Evolutionary conservation across 192 early-diverging fungal genomes (phyloP).

Genomic region (Chytriomyces confervae): DNA sequence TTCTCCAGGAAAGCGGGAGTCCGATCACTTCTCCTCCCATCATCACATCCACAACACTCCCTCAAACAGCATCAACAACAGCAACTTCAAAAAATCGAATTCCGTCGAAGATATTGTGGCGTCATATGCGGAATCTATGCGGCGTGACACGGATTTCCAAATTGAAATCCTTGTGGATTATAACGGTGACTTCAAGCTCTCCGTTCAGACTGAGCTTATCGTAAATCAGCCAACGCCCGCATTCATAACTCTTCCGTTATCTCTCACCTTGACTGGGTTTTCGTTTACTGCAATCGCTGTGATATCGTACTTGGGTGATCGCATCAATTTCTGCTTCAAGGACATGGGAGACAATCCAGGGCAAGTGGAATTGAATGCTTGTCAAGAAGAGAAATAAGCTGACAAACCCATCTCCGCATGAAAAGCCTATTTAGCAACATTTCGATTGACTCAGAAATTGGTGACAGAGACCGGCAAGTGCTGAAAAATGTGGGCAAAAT

Average conservation of each 20-base stretch:
- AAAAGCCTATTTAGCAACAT: slow-evolving; percentile 59
- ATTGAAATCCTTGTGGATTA: slow-evolving; percentile 59
- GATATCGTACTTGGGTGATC: slow-evolving; percentile 64
- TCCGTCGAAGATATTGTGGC: slow-evolving; percentile 45
- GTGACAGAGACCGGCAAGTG: slow-evolving; percentile 59
- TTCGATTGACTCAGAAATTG: slow-evolving; percentile 66
- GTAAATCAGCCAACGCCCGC: slow-evolving; percentile 68
- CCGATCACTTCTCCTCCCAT: not conserved
- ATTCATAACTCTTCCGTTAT: slow-evolving; percentile 63
- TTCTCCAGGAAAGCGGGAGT: not conserved
- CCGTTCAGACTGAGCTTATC: slow-evolving; percentile 60
- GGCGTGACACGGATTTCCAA: slow-evolving; percentile 56
- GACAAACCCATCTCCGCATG: slow-evolving; percentile 10
- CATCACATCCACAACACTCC: not conserved
- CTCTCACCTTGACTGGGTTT: slow-evolving; percentile 61
- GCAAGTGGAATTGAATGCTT: slow-evolving; percentile 25
- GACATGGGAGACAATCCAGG: slow-evolving; percentile 48
- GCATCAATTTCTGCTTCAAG: slow-evolving; percentile 67
- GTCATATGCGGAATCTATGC: slow-evolving; percentile 39
- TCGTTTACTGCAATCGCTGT: slow-evolving; percentile 60
- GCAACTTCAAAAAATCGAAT: slow-evolving; percentile 21
- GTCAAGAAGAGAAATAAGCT: slow-evolving; percentile 11
- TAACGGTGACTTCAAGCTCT: slow-evolving; percentile 59
- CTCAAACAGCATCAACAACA: not conserved
- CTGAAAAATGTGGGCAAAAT: slow-evolving; percentile 70